Conservation (phyloP, 2,329 filamentous ascomycete genomes). For the Macrophomina phaseolina region DNA sequence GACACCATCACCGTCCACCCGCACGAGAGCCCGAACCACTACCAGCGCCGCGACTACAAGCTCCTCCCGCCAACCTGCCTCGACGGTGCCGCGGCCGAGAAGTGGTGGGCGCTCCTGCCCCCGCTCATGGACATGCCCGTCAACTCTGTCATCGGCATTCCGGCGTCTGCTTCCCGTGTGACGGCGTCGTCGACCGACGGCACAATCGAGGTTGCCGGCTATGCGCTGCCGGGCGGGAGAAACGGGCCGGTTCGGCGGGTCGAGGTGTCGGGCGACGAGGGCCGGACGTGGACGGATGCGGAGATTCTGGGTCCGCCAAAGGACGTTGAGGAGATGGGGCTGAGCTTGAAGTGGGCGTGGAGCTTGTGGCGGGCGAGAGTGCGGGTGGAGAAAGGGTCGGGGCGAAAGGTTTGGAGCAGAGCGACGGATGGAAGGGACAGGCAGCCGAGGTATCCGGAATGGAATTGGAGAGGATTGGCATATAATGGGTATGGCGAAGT, state of each 20-base stretch:
- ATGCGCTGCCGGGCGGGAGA: constrained; percentile 61
- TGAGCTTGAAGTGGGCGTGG: constrained; percentile 61
- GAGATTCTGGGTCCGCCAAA: constrained; percentile 36
- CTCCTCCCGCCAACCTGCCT: constrained; percentile 59
- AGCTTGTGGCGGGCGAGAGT: constrained; percentile 59
- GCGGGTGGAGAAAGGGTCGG: constrained; percentile 48
- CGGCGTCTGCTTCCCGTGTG: constrained; percentile 52
- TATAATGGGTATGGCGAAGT: constrained; percentile 66
- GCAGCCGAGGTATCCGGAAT: constrained; percentile 56
- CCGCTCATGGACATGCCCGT: constrained; percentile 62
- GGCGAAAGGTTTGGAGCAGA: constrained; percentile 56
- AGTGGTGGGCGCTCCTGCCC: constrained; percentile 58
- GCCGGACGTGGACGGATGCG: constrained; percentile 58
- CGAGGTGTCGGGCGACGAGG: constrained; percentile 57
- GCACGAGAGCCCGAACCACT: constrained; percentile 60
- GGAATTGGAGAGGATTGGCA: constrained; percentile 65
- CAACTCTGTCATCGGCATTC: constrained; percentile 61
- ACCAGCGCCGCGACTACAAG: constrained; percentile 66
- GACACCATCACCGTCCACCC: constrained; percentile 59
- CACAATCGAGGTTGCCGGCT: constrained; percentile 57
- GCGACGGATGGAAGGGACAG: constrained; percentile 61
- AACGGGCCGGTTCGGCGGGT: constrained; percentile 60
- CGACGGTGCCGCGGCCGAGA: constrained; percentile 55
- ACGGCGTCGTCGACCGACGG: constrained; percentile 44
- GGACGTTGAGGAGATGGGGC: not conserved